Evolutionary conservation across 371 early-diverging fungal genomes (phyloP), one percentile per base, ranked within the genome.

Genomic region (Rhizopus delemar): DNA sequence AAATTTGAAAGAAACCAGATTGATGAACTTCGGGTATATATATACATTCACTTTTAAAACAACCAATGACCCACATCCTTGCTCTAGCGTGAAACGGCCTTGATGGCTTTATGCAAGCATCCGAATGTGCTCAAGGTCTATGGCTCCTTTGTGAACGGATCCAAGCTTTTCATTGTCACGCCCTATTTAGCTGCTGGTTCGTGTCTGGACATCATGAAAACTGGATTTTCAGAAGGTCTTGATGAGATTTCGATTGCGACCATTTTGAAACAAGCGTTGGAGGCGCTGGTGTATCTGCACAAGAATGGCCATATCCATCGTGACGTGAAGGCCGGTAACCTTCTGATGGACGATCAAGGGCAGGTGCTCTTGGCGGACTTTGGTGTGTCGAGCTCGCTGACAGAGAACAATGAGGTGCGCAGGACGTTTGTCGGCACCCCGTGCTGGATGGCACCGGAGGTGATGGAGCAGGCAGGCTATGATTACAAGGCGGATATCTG

Each of bases 371-470:
- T 96, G 38, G 94, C 89, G 28, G 96, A 96, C 77, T 96, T 96
- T 72, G 95, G 96, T 13, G 95, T 95, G 0, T 86, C 88, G 7
- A 86, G 88, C 3, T 88, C 88, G 2, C 68, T 94, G 55, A 84
- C 81, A 41, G 92, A 90, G 3, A 93, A 91, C 52, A 79, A 77
- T 48, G 87, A 86, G 16, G 69, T 84, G 67, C 69, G 95, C 62
- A 92, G 90, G 75, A 95, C 95, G 0, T 95, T 94, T 86, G 95
- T 93, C 11, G 95, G 93, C 13, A 93, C 93, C 8, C 93, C 93
- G 13, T 93, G 93, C 62, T 93, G 92, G 93, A 96, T 96, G 92
- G 95, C 94, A 8, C 91, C 91, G 11, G 91, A 87, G 59, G 87
- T 90, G 6, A 86, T 89, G 86, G 86, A 87, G 64, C 77, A 89